Evolutionary conservation across 2,329 filamentous ascomycete species (phyloP), one percentile per base, ranked within the genome.

Genomic region (Cadophora gregata): DNA sequence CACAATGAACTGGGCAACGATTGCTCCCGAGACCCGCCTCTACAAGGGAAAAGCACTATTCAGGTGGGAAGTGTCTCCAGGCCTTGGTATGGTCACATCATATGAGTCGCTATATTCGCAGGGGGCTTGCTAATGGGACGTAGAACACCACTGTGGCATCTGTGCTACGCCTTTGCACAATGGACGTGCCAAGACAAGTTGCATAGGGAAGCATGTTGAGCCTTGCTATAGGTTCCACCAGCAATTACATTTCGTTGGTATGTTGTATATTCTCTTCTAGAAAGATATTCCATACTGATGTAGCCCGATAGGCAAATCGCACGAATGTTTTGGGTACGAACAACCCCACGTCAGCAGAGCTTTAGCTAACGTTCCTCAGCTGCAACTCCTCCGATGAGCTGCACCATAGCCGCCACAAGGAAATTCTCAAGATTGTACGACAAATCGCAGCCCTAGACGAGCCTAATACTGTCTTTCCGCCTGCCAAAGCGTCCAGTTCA

Each of bases 161-260:
- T 76, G 75, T 68, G 64, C 70, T 31, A 74, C 69, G 3, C 74
- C 75, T 24, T 69, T 76, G n/a, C 69, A 74, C 38, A 76, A 75
- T 70, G 61, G 71, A 45, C 64, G 75, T 45, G 74, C 75, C 3
- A 76, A 75, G 31, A 71, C 71, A 4, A 70, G 71, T 16, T 77
- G 76, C 42, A 68, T 77, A 55, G 75, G 75, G 10, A 74, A 74
- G 53, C 76, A 77, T 65, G 75, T 76, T 21, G 76, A 77, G 61
- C 76, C 76, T 45, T 77, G 76, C 65, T 74, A 75, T 38, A 66
- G 75, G 16, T 77, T 75, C 59, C 76, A 77, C 55, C 76, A 76
- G 62, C 74, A 76, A 59, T 58, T 77, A 16, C 75, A 77, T 59
- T 77, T 77, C 59, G 67, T 76, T 45, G 75, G 75, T 77, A 72